Percentiles rank a stretch among this genome's conserved stretches.
These are phyloP conservation scores for Trypanosoma platydactyli DNA, from an alignment of 208 protist species.

Conservation along the genomic window DNA sequence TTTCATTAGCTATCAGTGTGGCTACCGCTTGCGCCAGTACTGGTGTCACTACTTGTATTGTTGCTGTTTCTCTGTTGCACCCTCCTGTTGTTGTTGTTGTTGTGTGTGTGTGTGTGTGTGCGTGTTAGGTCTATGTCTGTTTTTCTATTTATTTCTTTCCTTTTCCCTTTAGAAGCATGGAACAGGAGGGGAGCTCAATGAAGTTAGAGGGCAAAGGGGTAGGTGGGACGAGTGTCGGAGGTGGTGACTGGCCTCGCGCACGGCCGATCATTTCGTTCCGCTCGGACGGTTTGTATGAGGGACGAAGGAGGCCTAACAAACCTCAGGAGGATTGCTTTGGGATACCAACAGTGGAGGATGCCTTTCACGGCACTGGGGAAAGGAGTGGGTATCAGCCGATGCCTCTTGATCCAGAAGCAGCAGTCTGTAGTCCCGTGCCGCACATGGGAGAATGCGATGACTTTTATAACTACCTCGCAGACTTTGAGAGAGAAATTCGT, in stretches of 20 bases:
- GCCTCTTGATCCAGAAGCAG: neutral
- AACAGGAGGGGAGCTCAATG: no score
- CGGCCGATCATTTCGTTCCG: conserved; percentile 4
- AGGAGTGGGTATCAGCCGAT: neutral
- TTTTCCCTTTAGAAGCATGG: neutral
- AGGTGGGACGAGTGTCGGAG: neutral
- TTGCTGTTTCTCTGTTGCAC: neutral
- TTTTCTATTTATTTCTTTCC: conserved; percentile 14
- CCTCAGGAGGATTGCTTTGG: neutral
- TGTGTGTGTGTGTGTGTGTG: conserved; percentile 8
- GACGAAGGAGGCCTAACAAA: no score
- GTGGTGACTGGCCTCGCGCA: neutral
- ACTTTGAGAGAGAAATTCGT: conserved; percentile 14
- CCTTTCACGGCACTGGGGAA: neutral
- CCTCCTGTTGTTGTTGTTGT: conserved; percentile 9
- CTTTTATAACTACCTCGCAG: neutral
- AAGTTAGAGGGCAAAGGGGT: neutral
- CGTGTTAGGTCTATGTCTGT: conserved; percentile 3
- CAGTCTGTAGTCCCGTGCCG: neutral
- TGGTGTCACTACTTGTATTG: neutral
- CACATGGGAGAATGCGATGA: neutral
- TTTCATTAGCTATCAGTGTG: no score
- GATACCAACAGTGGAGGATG: neutral
- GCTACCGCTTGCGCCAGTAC: no score
- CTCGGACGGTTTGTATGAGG: neutral